Evolutionary conservation across 2,329 filamentous ascomycete genomes (phyloP), one percentile per base, ranked within the genome.

Genomic region (Didymellaceae sp.): DNA sequence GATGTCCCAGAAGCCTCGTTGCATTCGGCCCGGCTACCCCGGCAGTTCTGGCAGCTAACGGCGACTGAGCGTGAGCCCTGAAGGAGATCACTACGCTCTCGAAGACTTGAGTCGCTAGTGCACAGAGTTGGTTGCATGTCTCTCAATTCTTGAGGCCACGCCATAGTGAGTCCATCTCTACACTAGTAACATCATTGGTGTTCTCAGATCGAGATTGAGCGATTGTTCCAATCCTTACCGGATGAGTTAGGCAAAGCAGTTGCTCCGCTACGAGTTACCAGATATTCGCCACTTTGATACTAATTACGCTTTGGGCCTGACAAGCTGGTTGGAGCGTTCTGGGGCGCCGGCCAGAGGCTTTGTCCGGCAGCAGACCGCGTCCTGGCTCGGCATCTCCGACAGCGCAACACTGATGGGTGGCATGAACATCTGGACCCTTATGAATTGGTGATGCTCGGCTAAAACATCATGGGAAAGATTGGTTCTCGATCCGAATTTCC

Each of bases 401-500:
- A 30, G 48, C 42, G 42, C 48, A 25, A 42, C 38, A 37, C 38
- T 14, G 25, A 34, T 16, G 18, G 25, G 33, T 31, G 33, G 39
- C 13, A 2, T 17, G 24, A 35, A 16, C 22, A 31, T 32, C 41
- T 45, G 35, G 47, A 25, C 25, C 38, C 32, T 17, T 1, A 28
- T 9, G 26, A 16, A 20, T 14, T 24, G 20, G 33, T 17, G 5
- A 18, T 10, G 21, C 31, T 52, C 42, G 42, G 42, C 17, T 41
- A 38, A 42, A 42, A 34, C 34, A 53, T n/a, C n/a, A n/a, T 53
- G 50, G 50, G 22, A 53, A 26, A 48, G 17, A 28, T 22, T 20
- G 13, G 9, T 40, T 44, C 10, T 53, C 50, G 50, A 45, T 48
- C 17, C 44, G 44, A 48, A 48, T 53, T 41, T 34, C 50, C 44